Evolutionary conservation across 371 early-diverging fungal genomes (phyloP).

Genomic region (Mortierella sp.): DNA sequence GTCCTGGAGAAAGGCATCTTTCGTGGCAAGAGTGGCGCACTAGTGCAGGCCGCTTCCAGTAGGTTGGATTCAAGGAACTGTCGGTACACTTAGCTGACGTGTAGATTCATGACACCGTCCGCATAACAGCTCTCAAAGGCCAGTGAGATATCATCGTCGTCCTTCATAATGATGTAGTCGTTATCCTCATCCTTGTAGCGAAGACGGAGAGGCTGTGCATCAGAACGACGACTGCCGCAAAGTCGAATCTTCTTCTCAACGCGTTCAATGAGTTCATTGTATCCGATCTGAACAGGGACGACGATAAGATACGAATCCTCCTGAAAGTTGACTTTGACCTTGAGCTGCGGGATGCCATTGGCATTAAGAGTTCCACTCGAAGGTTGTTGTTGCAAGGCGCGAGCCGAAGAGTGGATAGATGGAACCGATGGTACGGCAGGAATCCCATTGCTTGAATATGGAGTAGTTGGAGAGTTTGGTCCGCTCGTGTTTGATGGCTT

Average conservation of each 20-base stretch:
- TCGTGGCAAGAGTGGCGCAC: not conserved
- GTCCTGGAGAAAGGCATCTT: not conserved
- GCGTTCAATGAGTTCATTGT: slow-evolving; percentile 77
- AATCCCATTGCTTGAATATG: slow-evolving; percentile 24
- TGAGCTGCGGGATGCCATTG: slow-evolving; percentile 58
- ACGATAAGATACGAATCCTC: slow-evolving; percentile 89
- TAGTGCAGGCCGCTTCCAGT: too few species aligned
- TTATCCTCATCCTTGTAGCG: slow-evolving; percentile 94
- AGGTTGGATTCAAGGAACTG: not conserved
- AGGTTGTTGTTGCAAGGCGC: slow-evolving; percentile 45
- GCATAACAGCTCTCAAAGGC: slow-evolving; percentile 83
- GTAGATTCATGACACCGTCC: slow-evolving; percentile 51
- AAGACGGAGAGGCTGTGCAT: slow-evolving; percentile 71
- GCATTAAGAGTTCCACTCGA: slow-evolving; percentile 41
- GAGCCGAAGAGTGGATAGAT: slow-evolving; percentile 17
- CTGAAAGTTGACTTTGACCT: slow-evolving; percentile 88
- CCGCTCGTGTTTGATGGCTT: slow-evolving; percentile 39
- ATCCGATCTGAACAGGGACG: slow-evolving; percentile 77
- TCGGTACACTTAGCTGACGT: slow-evolving; percentile 34
- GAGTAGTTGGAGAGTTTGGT: slow-evolving; percentile 33
- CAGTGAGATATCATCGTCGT: slow-evolving; percentile 92
- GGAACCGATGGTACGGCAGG: slow-evolving; percentile 44
- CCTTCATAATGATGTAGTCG: slow-evolving; percentile 86
- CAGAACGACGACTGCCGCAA: slow-evolving; percentile 68
- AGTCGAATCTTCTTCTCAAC: slow-evolving; percentile 90